Conservation (phyloP, 257 asterid species). For the Paulownia fortunei region DNA sequence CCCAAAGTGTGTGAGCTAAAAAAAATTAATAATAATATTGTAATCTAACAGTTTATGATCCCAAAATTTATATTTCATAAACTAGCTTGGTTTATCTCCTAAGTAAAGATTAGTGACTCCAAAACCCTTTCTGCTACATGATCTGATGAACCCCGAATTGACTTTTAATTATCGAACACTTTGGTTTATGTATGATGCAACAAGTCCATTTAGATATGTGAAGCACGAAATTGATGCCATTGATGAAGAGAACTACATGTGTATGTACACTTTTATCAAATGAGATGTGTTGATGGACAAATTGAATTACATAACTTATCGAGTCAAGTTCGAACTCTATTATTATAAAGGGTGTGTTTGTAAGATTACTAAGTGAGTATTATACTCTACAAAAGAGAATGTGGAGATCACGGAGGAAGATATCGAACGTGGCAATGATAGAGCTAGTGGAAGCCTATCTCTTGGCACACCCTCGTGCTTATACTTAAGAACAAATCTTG, state of each 20-base stretch:
- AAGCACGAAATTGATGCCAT: constrained; percentile 49
- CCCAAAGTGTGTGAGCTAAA: too few species aligned
- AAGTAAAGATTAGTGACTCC: too few species aligned
- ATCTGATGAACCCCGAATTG: too few species aligned
- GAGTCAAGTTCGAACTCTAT: constrained; percentile 47
- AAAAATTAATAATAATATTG: too few species aligned
- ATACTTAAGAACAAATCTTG: not conserved
- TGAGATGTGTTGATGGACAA: constrained; percentile 53
- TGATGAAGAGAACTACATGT: constrained; percentile 36
- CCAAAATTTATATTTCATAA: too few species aligned
- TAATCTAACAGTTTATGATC: too few species aligned
- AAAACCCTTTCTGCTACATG: too few species aligned
- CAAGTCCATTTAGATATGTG: constrained; percentile 44
- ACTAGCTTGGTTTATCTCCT: too few species aligned
- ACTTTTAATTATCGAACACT: too few species aligned
- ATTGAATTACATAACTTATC: constrained; percentile 40
- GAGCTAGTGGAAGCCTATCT: constrained; percentile 42
- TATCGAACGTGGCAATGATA: constrained; percentile 37
- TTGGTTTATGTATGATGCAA: too few species aligned
- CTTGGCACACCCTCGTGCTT: constrained; percentile 40
- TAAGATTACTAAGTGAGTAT: constrained; percentile 39
- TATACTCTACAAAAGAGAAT: constrained; percentile 27
- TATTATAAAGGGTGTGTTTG: constrained; percentile 44
- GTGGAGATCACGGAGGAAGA: constrained; percentile 44
- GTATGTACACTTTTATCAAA: constrained; percentile 44